Evolutionary conservation across 2,329 filamentous ascomycete species (phyloP), one percentile per base, ranked within the genome.

Genomic region (Zymoseptoria crescenta): DNA sequence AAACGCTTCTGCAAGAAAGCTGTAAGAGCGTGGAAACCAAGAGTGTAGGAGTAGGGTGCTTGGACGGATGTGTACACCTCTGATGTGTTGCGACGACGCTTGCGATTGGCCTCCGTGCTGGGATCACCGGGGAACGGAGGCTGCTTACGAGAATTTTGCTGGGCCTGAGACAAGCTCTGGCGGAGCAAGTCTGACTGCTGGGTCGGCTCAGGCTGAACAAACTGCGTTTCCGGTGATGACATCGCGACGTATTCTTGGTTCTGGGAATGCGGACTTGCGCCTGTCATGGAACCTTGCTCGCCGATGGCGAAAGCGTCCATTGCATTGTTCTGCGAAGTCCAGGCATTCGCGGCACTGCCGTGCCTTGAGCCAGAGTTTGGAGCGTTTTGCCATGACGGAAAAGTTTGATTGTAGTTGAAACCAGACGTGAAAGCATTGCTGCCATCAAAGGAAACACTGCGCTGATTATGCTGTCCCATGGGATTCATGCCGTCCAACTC

Each of bases 31-130:
- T 99, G 94, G 73, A 96, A 97, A 20, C 90, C 91, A 50, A 84
- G 84, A 0, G 92, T 91, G 70, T 97, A 97, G 8, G 89, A 87
- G 71, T 97, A 96, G 4, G 94, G 92, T 69, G 94, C 87, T 62
- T 88, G 91, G 69, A 99, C 91, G 49, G 85, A 88, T 62, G 92
- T 86, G 73, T 97, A 99, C 57, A 97, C 90, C 54, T 84, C 83
- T 0, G 90, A 92, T 4, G 92, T 88, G 69, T 96, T 91, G 48
- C 82, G 80, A 55, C 80, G 79, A 41, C 80, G 79, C 68, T 82
- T 84, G 45, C 74, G 70, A 64, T 64, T 59, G 16, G 58, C 45
- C 21, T 65, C 65, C 49, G 66, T 52, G 28, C 59, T 59, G 65
- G 67, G 56, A 54, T 68, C 74, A 52, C 64, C 65, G 52, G 67